These are phyloP conservation scores for Cystobasidium onofrii DNA, from an alignment of 768 basidiomycete species.

Conservation along the genomic window DNA sequence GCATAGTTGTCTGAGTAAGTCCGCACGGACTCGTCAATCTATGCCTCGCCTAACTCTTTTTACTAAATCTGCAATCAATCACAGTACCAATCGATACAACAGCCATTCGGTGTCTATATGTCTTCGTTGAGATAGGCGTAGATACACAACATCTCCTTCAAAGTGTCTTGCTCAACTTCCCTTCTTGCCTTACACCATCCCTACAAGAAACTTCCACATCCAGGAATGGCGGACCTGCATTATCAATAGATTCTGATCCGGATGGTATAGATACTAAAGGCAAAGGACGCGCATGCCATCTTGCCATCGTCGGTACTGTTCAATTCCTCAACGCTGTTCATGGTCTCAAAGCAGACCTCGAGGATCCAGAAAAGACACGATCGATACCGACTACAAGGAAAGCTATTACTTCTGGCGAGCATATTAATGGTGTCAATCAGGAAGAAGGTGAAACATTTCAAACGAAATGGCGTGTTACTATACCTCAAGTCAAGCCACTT, in stretches of 20 bases:
- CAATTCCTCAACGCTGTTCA: conserved; percentile 94
- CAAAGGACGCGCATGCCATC: conserved; percentile 52
- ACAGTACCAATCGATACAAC: conserved; percentile 92
- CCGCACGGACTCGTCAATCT: too few species aligned
- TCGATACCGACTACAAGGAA: conserved; percentile 20
- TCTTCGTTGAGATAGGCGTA: conserved; percentile 94
- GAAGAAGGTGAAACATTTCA: background rate
- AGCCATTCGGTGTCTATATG: conserved; percentile 84
- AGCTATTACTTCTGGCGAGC: conserved; percentile 6
- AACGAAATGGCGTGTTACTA: conserved; percentile 59
- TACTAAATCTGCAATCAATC: background rate
- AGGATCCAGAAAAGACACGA: conserved; percentile 30
- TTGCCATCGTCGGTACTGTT: conserved; percentile 92
- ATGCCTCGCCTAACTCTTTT: conserved; percentile 10
- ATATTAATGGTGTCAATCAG: background rate
- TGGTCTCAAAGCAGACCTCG: conserved; percentile 69
- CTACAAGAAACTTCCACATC: background rate
- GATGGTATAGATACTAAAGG: background rate
- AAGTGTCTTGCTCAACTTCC: conserved; percentile 82
- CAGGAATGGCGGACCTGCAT: background rate
- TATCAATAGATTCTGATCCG: conserved; percentile 13
- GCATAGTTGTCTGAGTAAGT: conserved; percentile 85
- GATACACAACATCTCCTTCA: conserved; percentile 74
- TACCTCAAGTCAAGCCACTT: conserved; percentile 82
- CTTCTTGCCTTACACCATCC: conserved; percentile 44